Percentiles rank a stretch among this genome's conserved stretches.
Evolutionary conservation across 192 early-diverging fungal species (phyloP).

Genomic region (Backusella mclennaniae): DNA sequence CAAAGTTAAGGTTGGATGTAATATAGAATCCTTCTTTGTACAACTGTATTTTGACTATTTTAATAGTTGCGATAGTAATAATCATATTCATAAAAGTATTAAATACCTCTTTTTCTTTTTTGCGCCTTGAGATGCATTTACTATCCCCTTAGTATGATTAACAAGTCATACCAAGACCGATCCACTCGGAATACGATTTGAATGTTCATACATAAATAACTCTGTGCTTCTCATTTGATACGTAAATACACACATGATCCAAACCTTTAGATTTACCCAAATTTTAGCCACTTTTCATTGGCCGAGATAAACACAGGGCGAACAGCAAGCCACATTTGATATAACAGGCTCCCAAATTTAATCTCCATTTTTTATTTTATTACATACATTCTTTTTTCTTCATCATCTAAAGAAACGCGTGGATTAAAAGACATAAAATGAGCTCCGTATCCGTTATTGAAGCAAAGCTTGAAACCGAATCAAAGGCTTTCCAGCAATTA

Average conservation of each 20-base stretch:
- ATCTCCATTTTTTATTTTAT: background rate
- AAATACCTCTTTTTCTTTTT: too few species aligned
- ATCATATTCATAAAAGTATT: background rate
- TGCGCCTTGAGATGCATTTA: too few species aligned
- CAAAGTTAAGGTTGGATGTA: too few species aligned
- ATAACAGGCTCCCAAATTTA: background rate
- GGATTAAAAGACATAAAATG: background rate
- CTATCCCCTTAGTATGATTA: background rate
- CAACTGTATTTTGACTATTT: too few species aligned
- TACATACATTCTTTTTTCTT: background rate
- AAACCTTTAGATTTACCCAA: background rate
- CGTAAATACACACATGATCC: background rate
- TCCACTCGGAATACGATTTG: too few species aligned
- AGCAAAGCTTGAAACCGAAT: conserved; percentile 67
- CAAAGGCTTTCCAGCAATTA: conserved; percentile 66
- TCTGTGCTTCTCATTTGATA: too few species aligned
- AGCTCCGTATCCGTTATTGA: conserved; percentile 49
- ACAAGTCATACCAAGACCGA: background rate
- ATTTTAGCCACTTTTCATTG: background rate
- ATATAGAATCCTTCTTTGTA: too few species aligned
- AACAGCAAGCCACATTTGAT: background rate
- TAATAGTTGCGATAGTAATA: background rate
- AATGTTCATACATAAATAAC: too few species aligned
- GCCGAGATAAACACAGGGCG: background rate
- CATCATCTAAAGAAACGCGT: background rate